phyloP scores from a whole-genome alignment of 139 green algal genomes.

The Ettlia oleoabundans region DNA sequence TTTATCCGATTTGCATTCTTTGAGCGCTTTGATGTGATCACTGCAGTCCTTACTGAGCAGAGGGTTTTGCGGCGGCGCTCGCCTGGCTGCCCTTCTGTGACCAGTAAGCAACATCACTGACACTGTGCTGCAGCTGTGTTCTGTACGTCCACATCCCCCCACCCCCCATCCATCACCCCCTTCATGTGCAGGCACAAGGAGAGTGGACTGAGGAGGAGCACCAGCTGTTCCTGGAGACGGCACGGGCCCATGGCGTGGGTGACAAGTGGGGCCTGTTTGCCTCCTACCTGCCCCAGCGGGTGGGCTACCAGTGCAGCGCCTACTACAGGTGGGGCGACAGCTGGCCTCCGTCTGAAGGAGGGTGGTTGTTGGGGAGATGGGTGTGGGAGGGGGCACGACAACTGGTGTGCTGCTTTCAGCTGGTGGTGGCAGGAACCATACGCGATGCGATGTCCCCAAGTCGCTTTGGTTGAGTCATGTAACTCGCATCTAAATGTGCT shows the following conservation, averaged over 20 bases:
- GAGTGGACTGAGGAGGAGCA: conserved; percentile 64
- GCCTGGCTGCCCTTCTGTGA: too few species aligned
- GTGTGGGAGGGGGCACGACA: neutral
- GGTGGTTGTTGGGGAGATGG: neutral
- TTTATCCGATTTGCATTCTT: too few species aligned
- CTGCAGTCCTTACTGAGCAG: neutral
- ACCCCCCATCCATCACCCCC: too few species aligned
- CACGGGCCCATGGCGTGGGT: conserved; percentile 59
- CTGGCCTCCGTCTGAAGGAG: neutral
- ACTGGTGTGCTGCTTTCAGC: neutral
- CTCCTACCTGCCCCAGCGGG: conserved; percentile 67
- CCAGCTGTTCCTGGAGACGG: conserved; percentile 64
- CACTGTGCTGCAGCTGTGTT: too few species aligned
- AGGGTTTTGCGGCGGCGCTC: too few species aligned
- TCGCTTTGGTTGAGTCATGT: too few species aligned
- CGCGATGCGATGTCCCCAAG: too few species aligned
- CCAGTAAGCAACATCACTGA: too few species aligned
- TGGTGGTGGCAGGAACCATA: too few species aligned
- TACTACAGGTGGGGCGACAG: conserved; percentile 57
- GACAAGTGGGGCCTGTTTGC: conserved; percentile 86
- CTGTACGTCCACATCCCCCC: too few species aligned
- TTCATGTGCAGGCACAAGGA: conserved; percentile 14
- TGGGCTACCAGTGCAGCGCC: conserved; percentile 80
- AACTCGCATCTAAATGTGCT: too few species aligned
- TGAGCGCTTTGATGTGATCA: neutral